A percentile compares a stretch with the other conserved stretches of the same genome.
Conservation (phyloP, 2,329 filamentous ascomycete genomes). For the Tolypocladium ovalisporum region DNA sequence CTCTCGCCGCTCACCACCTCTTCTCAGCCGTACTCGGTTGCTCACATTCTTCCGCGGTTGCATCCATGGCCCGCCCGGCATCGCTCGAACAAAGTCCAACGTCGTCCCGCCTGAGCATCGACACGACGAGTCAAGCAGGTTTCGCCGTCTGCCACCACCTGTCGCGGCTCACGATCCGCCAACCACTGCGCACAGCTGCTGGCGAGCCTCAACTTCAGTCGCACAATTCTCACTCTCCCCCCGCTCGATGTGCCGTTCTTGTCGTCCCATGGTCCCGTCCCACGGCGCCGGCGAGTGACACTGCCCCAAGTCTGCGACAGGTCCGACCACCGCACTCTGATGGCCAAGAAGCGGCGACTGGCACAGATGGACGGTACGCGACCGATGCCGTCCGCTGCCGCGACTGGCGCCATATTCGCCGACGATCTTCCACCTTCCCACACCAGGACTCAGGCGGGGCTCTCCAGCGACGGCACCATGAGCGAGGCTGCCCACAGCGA, state of each 20-base stretch:
- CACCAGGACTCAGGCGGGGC: conserved; percentile 4
- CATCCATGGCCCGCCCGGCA: neutral
- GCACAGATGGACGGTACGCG: conserved; percentile 16
- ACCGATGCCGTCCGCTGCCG: neutral
- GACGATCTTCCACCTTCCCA: neutral
- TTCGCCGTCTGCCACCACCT: neutral
- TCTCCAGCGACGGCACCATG: conserved; percentile 21
- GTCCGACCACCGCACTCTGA: conserved; percentile 9
- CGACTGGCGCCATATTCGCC: neutral
- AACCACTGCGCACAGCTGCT: neutral
- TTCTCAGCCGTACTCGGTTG: neutral
- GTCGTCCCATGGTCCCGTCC: neutral
- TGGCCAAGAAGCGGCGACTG: conserved; percentile 21
- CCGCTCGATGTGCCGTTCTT: neutral
- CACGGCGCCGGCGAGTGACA: neutral
- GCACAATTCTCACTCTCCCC: neutral
- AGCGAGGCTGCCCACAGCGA: conserved; percentile 22
- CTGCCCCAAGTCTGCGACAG: conserved; percentile 7
- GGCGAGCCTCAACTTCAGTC: too few species aligned
- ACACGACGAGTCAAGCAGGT: neutral
- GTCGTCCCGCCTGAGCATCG: neutral
- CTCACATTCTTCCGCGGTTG: neutral
- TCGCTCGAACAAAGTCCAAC: neutral
- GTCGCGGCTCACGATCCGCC: neutral
- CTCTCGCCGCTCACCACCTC: neutral